A percentile compares a stretch with the other conserved stretches of the same genome.
These are phyloP conservation scores for Sapria himalayana DNA, from an alignment of 345 rosid species.

Conservation along the genomic window DNA sequence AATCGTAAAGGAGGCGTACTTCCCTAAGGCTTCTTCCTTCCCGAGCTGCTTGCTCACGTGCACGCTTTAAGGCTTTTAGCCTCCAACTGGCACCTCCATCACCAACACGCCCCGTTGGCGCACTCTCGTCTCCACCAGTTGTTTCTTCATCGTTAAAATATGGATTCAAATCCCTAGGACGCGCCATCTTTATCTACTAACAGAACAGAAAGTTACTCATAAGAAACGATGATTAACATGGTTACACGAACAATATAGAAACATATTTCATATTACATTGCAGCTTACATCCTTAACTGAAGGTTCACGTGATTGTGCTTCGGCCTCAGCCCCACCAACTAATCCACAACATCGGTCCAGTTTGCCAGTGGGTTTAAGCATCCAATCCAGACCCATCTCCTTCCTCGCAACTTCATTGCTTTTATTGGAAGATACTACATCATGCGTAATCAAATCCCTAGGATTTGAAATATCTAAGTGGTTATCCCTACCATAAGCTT, in stretches of 20 bases:
- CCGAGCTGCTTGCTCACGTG: conserved; percentile 78
- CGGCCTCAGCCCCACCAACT: conserved; percentile 14
- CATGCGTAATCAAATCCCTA: conserved; percentile 1
- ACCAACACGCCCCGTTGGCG: conserved; percentile 43
- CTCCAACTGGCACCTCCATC: conserved; percentile 99
- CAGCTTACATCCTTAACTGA: conserved; percentile 33
- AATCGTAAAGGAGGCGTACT: conserved; percentile 24
- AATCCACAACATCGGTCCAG: conserved; percentile 14
- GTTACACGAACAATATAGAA: too few species aligned
- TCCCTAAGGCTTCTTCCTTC: conserved; percentile 53
- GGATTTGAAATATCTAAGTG: conserved; percentile 7
- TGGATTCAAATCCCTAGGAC: conserved; percentile 79
- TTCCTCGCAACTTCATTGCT: conserved; percentile 37
- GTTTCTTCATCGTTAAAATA: conserved; percentile 49
- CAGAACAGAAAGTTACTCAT: conserved; percentile 1
- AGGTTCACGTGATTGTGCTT: too few species aligned
- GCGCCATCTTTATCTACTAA: conserved; percentile 22
- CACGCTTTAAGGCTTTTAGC: conserved; percentile 70
- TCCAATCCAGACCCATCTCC: conserved; percentile 70
- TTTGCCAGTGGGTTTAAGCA: conserved; percentile 46
- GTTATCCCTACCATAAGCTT: conserved; percentile 3
- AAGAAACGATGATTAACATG: too few species aligned
- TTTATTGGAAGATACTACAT: conserved; percentile 8
- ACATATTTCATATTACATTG: background rate
- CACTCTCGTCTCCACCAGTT: conserved; percentile 18